Evolutionary conservation across 192 early-diverging fungal species (phyloP).

Genomic region (Gigaspora rosea): DNA sequence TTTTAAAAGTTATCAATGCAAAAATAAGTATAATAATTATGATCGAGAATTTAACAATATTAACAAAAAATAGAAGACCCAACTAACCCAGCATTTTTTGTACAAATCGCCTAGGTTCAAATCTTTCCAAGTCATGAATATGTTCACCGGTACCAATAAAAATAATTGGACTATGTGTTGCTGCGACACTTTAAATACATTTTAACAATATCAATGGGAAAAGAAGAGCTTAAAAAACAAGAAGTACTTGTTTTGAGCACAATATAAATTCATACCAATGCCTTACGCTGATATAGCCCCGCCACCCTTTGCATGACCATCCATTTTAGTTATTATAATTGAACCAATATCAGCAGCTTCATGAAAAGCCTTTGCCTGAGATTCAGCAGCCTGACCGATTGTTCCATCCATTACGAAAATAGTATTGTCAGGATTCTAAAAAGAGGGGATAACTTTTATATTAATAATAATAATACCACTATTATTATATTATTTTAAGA

Average conservation of each 20-base stretch:
- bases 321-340: constrained; percentile 98
- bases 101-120: constrained; percentile 85
- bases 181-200: constrained; percentile 70
- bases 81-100: constrained; percentile 79
- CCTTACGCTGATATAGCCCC: constrained; percentile 93
- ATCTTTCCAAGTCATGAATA: constrained; percentile 91
- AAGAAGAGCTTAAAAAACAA: background rate
- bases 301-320: constrained; percentile 98
- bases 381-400: constrained; percentile 95
- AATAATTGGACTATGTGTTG: constrained; percentile 88
- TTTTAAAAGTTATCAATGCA: background rate
- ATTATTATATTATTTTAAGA: background rate
- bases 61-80: background rate
- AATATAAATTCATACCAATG: background rate
- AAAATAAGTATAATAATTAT: background rate
- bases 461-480: background rate
- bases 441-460: background rate
- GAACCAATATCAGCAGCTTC: constrained; percentile 92
- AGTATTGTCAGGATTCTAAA: constrained; percentile 76
- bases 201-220: background rate
- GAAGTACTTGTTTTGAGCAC: background rate
- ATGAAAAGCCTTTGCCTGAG: constrained; percentile 90
- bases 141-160: constrained; percentile 99
- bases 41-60: background rate
- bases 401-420: constrained; percentile 99